Evolutionary conservation across 2,329 filamentous ascomycete genomes (phyloP).

Genomic region (Penicillium sp.): DNA sequence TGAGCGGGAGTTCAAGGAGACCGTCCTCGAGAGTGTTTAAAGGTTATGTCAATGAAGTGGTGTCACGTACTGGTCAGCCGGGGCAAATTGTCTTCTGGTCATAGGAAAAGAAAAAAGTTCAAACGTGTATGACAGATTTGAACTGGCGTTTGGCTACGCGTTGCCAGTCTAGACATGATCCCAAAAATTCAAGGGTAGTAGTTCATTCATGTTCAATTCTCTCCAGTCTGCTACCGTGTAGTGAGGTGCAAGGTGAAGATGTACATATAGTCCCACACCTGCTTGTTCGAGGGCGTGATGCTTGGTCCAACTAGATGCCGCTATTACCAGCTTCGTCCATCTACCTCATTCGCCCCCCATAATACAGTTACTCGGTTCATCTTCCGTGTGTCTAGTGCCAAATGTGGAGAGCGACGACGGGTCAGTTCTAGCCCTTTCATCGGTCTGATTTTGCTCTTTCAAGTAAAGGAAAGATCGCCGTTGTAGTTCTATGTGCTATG

Average conservation of each 20-base stretch:
- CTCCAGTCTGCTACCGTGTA: neutral
- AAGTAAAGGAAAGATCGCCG: too few relatives aligned
- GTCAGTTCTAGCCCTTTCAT: neutral
- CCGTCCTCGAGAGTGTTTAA: slow-evolving; percentile 89
- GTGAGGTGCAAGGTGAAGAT: neutral
- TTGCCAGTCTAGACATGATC: slow-evolving; percentile 10
- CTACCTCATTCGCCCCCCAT: neutral
- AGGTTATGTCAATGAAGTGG: slow-evolving; percentile 56
- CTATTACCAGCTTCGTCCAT: neutral
- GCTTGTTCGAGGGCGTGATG: neutral
- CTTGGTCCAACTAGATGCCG: neutral
- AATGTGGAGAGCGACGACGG: neutral
- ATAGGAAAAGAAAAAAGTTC: slow-evolving; percentile 24
- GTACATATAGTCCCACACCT: neutral
- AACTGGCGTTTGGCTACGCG: slow-evolving; percentile 9
- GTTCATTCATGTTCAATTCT: slow-evolving; percentile 8
- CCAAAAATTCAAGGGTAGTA: slow-evolving; percentile 11
- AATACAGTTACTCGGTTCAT: neutral
- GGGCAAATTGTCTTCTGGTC: slow-evolving; percentile 22
- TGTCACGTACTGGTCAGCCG: slow-evolving; percentile 66
- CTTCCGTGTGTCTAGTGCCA: neutral
- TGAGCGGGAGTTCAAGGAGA: slow-evolving; percentile 99
- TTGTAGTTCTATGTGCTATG: too few relatives aligned
- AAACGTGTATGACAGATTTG: slow-evolving; percentile 21
- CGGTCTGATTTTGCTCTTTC: neutral